Base-by-base conservation (phyloP, 2,329 filamentous ascomycete species). In the Fusarium subtropicale region DNA sequence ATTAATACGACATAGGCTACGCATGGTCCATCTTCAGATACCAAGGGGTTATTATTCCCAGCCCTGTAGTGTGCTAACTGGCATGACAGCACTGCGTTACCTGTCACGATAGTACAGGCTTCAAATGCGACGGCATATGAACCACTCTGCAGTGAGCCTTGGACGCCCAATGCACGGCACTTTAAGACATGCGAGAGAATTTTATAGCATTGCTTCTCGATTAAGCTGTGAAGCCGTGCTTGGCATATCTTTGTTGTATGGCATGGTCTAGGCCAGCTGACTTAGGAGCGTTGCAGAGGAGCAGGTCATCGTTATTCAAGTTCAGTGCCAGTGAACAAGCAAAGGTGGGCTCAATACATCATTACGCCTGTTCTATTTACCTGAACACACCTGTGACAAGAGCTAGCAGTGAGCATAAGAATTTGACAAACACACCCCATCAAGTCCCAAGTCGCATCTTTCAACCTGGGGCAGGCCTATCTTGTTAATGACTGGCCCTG, bases 141-240 rank as follows among this genome's bases (percentile, higher is more conserved):
- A 57, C 26, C 39, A 59, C 47, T 24, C 42, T 68, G 53, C 56
- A 58, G 28, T 26, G 2, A 65, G 59, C 56, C 51, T 71, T 64
- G 44, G 22, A 24, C 56, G 28, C 47, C 47, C 30, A 44, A 50
- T 48, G 66, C 52, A 64, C 48, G 28, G 22, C 50, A 36, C 30
- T 64, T 34, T 42, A 48, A 63, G 67, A 57, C 67, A 64, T 47
- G 7, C 22, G 41, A 50, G 20, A 46, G 38, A 47, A 39, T 31
- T 36, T 26, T 12, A 42, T 24, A 38, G 50, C 56, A 48, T 42
- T 51, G n/a, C 53, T 33, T 51, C 46, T 66, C 64, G 45, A 50
- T 48, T 71, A 71, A 41, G 36, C 24, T 51, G 61, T 64, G 61
- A 69, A 54, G 61, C 64, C 18, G n/a, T 45, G 11, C 28, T 26